Evolutionary conservation across 192 early-diverging fungal species (phyloP), one percentile per base, ranked within the genome.

Genomic region (Podila horticola): DNA sequence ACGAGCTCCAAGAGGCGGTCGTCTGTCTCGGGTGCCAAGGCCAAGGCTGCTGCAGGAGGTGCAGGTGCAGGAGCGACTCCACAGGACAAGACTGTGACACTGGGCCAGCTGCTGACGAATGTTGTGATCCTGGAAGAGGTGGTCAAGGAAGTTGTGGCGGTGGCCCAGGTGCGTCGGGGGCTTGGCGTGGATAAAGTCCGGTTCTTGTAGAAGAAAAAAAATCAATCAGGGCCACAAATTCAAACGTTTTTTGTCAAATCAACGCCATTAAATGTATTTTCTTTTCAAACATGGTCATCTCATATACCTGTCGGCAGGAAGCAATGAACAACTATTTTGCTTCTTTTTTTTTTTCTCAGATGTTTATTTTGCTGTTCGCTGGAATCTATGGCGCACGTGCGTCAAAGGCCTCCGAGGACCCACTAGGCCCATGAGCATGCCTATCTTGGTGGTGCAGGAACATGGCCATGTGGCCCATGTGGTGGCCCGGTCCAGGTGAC

Each of bases 51-150:
- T 19, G 64, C 64, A n/a, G 48, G 38, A 50, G 48, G 12, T 30
- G 48, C 67, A 69, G 36, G 22, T 19, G 28, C 57, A 36, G 28
- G 68, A 62, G 22, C 13, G 34, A 9, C 72, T 19, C 84, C 77
- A 48, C 69, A 72, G 10, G 87, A 85, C 1, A 87, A 90, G 67
- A 69, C 22, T 10, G 86, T 90, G 45, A 86, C 85, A 5, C 71
- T 90, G 41, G 82, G 86, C 19, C 84, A 86, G 82, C 86, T 97
- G 65, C 82, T 95, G 28, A 96, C 95, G 63, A 98, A 98, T 84
- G 94, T 95, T 29, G 91, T 98, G 28, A 94, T 97, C 45, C 69
- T 98, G 67, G 93, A 98, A 66, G 97, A 98, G 82, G 91, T 92
- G 20, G 92, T 94, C 49, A 98, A 98, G 72, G 97, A 98, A 82